These are phyloP conservation scores for Phytopythium helicoides DNA, from an alignment of 352 stramenopile species.

Conservation along the genomic window DNA sequence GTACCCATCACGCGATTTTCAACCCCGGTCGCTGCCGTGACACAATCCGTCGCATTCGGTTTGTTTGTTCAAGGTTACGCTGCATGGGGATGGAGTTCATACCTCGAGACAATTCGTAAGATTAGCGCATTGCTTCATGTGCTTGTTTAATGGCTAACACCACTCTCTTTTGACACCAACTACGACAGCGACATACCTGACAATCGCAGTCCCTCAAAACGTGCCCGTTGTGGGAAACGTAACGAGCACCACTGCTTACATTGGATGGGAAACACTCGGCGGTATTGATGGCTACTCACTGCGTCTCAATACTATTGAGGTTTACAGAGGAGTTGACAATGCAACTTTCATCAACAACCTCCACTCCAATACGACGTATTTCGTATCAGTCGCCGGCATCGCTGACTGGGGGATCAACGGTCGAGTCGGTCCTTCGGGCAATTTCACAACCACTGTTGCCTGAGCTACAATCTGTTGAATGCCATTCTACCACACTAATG, in stretches of 20 bases:
- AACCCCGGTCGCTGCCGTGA: slow-evolving; percentile 44
- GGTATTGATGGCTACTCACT: slow-evolving; percentile 70
- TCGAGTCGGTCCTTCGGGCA: slow-evolving; percentile 42
- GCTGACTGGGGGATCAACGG: slow-evolving; percentile 62
- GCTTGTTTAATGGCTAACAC: background rate
- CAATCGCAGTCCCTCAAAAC: slow-evolving; percentile 32
- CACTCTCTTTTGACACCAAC: background rate
- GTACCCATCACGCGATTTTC: slow-evolving; percentile 73
- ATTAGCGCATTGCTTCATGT: slow-evolving; percentile 4
- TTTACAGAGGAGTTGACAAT: slow-evolving; percentile 56
- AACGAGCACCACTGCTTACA: slow-evolving; percentile 27
- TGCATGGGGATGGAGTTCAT: slow-evolving; percentile 70
- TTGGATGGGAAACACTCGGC: slow-evolving; percentile 49
- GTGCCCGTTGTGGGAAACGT: slow-evolving; percentile 37
- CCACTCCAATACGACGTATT: slow-evolving; percentile 71
- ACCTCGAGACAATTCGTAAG: slow-evolving; percentile 62
- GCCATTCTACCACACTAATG: background rate
- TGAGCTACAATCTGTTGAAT: slow-evolving; percentile 2
- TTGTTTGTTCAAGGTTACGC: slow-evolving; percentile 75
- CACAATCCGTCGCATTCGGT: slow-evolving; percentile 52
- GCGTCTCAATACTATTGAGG: slow-evolving; percentile 69
- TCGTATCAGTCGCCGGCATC: slow-evolving; percentile 62
- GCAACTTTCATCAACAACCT: slow-evolving; percentile 37
- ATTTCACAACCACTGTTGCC: slow-evolving; percentile 58
- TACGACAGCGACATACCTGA: slow-evolving; percentile 72